A percentile compares a stretch with the other conserved stretches of the same genome.
These are phyloP conservation scores for Ogataea pignaliae DNA, from an alignment of 805 yeast species.

Conservation along the genomic window DNA sequence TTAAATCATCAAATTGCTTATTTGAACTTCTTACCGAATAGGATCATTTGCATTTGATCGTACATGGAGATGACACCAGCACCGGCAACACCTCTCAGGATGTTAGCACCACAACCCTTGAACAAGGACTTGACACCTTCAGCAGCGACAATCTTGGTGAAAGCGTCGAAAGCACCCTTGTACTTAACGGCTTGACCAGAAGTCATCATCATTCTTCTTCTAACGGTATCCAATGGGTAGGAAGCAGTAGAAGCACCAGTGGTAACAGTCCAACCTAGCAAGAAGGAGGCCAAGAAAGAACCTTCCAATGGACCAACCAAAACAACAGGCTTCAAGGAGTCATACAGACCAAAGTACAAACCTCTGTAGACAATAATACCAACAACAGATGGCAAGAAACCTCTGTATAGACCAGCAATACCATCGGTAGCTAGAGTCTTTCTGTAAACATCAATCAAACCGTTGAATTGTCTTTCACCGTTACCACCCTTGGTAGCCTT, in stretches of 20 bases:
- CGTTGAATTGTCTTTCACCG: slow-evolving; percentile 96
- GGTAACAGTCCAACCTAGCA: slow-evolving; percentile 96
- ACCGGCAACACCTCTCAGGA: slow-evolving; percentile 99
- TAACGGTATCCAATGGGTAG: slow-evolving; percentile 97
- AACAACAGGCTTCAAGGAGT: slow-evolving; percentile 92
- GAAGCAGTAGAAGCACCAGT: slow-evolving; percentile 98
- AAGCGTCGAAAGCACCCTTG: slow-evolving; percentile 92
- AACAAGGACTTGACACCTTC: slow-evolving; percentile 91
- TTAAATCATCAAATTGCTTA: slow-evolving; percentile 29
- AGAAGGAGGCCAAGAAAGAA: slow-evolving; percentile 91
- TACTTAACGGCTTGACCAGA: slow-evolving; percentile 98
- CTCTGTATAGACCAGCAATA: slow-evolving; percentile 98
- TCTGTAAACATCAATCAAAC: slow-evolving; percentile 93
- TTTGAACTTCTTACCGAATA: slow-evolving; percentile 94
- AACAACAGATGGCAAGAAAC: slow-evolving; percentile 97
- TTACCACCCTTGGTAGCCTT: slow-evolving; percentile 80
- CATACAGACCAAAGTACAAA: slow-evolving; percentile 96
- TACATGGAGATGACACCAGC: slow-evolving; percentile 98
- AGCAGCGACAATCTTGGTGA: slow-evolving; percentile 87
- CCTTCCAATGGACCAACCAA: slow-evolving; percentile 93
- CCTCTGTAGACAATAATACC: slow-evolving; percentile 99
- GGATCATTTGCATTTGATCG: slow-evolving; percentile 92
- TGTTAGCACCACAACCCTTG: slow-evolving; percentile 99
- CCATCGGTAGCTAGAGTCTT: slow-evolving; percentile 95
- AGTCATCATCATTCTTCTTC: slow-evolving; percentile 99